phyloP scores from a whole-genome alignment of 176 grass and related monocot species.

The Leersia perrieri region DNA sequence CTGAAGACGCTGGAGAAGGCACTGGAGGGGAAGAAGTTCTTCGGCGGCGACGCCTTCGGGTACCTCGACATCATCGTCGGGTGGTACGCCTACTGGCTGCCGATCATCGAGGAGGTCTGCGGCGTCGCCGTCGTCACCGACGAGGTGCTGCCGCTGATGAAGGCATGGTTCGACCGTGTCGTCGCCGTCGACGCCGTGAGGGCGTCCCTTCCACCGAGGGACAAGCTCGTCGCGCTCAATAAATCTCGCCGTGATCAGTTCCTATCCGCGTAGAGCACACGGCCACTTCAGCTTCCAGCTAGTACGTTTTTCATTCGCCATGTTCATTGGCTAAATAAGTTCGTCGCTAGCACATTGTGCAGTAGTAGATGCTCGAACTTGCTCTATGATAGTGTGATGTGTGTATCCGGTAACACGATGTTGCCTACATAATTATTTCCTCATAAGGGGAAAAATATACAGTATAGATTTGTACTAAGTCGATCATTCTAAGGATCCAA shows the following conservation, averaged over 20 bases:
- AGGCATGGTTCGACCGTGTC: constrained; percentile 48
- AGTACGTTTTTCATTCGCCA: not conserved
- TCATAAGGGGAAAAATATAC: not conserved
- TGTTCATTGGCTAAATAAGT: not conserved
- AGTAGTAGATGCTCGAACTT: constrained; percentile 4
- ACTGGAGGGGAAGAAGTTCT: constrained; percentile 53
- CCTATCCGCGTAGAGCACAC: constrained; percentile 20
- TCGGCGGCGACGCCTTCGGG: constrained; percentile 50
- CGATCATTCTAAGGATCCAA: constrained; percentile 36
- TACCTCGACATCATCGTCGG: constrained; percentile 54
- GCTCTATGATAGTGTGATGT: not conserved
- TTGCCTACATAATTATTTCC: constrained; percentile 22
- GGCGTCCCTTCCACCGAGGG: constrained; percentile 41
- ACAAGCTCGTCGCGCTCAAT: constrained; percentile 37
- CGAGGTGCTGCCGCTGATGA: constrained; percentile 44
- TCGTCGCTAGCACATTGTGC: not conserved
- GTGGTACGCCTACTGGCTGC: constrained; percentile 54
- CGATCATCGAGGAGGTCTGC: constrained; percentile 34
- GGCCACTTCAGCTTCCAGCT: not conserved
- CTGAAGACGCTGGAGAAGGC: constrained; percentile 50
- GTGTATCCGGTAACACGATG: no score
- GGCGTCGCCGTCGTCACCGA: constrained; percentile 33
- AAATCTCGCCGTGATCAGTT: constrained; percentile 42
- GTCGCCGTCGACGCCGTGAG: constrained; percentile 48
- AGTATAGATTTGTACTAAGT: not conserved